Evolutionary conservation across 495 filamentous ascomycete species (phyloP).

Genomic region (Penicillium ucsense): DNA sequence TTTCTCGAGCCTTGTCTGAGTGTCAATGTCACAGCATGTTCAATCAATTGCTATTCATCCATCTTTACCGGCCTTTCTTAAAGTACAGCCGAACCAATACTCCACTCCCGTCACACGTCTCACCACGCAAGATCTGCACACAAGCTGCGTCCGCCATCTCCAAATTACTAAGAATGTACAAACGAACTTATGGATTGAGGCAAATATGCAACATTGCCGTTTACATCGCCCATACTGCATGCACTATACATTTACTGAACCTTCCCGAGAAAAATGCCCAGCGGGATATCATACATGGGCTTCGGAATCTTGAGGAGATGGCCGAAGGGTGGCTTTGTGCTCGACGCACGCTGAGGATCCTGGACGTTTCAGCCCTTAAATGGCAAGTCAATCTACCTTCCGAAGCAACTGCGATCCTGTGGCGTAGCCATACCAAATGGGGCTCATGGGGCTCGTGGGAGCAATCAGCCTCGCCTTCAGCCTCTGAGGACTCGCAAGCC

Average conservation of each 20-base stretch:
- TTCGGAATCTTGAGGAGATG: constrained; percentile 94
- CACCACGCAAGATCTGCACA: constrained; percentile 81
- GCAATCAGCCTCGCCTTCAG: constrained; percentile 27
- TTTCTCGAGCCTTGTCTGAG: constrained; percentile 1
- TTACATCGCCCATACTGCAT: constrained; percentile 89
- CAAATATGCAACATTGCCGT: constrained; percentile 95
- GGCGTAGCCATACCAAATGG: constrained; percentile 51
- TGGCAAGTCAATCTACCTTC: constrained; percentile 84
- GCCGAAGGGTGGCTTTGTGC: constrained; percentile 92
- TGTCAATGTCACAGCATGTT: constrained; percentile 66
- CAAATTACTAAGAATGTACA: constrained; percentile 86
- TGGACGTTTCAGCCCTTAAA: constrained; percentile 74
- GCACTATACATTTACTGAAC: constrained; percentile 90
- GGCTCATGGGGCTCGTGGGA: constrained; percentile 39
- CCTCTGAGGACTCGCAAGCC: constrained; percentile 22
- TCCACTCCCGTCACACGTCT: constrained; percentile 78
- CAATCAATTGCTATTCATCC: constrained; percentile 91
- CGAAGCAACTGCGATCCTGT: constrained; percentile 66
- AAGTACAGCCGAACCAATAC: constrained; percentile 75
- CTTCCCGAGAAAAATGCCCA: constrained; percentile 81
- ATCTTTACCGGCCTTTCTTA: constrained; percentile 92
- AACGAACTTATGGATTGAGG: constrained; percentile 76
- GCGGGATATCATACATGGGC: constrained; percentile 78
- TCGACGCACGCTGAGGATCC: constrained; percentile 70
- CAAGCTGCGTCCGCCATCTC: constrained; percentile 82